Conservation (phyloP, 2,329 filamentous ascomycete species). For the Diaporthe sp. region DNA sequence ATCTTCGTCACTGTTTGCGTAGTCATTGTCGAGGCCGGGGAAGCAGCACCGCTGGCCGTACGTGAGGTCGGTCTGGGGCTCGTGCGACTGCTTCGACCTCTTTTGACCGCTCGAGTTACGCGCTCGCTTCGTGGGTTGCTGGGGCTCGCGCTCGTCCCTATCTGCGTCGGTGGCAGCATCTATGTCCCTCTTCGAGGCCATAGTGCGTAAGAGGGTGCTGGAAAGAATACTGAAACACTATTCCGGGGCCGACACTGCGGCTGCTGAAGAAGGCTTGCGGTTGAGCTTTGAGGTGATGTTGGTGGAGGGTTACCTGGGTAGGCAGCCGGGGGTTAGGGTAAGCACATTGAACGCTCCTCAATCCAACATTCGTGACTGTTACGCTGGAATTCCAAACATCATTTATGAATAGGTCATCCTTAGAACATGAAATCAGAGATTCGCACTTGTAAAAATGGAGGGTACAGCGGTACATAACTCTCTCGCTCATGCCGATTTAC, state of each 20-base stretch:
- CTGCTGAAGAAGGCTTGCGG: neutral
- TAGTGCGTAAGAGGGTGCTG: conserved; percentile 25
- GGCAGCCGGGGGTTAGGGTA: conserved; percentile 8
- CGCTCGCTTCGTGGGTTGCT: conserved; percentile 43
- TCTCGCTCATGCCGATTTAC: no score
- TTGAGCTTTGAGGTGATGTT: neutral
- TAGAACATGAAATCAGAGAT: no score
- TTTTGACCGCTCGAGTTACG: conserved; percentile 40
- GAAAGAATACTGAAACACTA: neutral
- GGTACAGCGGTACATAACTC: no score
- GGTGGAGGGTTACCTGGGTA: neutral
- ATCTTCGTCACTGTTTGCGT: conserved; percentile 64
- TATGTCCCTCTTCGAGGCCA: conserved; percentile 45
- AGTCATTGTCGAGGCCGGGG: conserved; percentile 68
- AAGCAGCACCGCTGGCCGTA: conserved; percentile 82
- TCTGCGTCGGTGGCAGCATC: conserved; percentile 36
- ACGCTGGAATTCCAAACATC: no score
- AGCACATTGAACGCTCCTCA: no score
- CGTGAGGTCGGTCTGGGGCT: conserved; percentile 68
- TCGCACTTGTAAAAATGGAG: no score
- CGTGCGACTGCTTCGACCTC: conserved; percentile 55
- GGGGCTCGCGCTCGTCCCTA: conserved; percentile 34
- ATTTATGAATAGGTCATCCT: no score
- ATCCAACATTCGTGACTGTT: no score
- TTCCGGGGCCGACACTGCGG: neutral